phyloP scores from a whole-genome alignment of 1,284 basidiomycete species.

The Pulveroboletus sp. region DNA sequence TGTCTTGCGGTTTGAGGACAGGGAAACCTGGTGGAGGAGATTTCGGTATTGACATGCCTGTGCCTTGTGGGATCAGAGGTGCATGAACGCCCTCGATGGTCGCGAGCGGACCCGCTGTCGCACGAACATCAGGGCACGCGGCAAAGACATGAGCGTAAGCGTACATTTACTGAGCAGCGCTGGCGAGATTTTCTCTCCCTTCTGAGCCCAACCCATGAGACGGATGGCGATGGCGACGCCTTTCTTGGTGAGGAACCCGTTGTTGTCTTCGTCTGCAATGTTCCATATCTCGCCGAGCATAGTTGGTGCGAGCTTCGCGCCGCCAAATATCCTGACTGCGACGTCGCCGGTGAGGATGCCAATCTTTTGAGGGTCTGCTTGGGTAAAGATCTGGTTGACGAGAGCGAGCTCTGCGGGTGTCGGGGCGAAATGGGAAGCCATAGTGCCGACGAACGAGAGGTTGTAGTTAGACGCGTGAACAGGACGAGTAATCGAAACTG shows the following conservation, averaged over 20 bases:
- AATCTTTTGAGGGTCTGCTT: constrained; percentile 70
- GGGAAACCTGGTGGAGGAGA: constrained; percentile 62
- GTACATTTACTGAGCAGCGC: constrained; percentile 65
- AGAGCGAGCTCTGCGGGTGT: constrained; percentile 64
- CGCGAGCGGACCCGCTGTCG: constrained; percentile 77
- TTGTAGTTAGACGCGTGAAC: constrained; percentile 13
- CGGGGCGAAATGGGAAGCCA: constrained; percentile 62
- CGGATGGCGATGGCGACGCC: constrained; percentile 85
- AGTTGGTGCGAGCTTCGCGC: constrained; percentile 73
- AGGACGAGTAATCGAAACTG: neutral
- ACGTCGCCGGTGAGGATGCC: constrained; percentile 83
- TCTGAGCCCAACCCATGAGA: constrained; percentile 91
- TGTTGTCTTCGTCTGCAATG: constrained; percentile 89
- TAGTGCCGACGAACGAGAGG: constrained; percentile 29
- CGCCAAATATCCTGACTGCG: constrained; percentile 77
- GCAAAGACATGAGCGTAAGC: constrained; percentile 26
- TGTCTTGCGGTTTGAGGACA: constrained; percentile 73
- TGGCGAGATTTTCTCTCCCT: constrained; percentile 68
- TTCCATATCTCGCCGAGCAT: constrained; percentile 93
- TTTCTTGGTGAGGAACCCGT: constrained; percentile 85
- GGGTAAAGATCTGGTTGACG: constrained; percentile 65
- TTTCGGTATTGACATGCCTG: constrained; percentile 50
- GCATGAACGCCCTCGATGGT: constrained; percentile 70
- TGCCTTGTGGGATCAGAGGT: constrained; percentile 43
- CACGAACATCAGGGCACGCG: constrained; percentile 9